Evolutionary conservation across 1,139 yeast species (phyloP), one percentile per base, ranked within the genome.

Genomic region (Yamadazyma kanchanaburiensis): DNA sequence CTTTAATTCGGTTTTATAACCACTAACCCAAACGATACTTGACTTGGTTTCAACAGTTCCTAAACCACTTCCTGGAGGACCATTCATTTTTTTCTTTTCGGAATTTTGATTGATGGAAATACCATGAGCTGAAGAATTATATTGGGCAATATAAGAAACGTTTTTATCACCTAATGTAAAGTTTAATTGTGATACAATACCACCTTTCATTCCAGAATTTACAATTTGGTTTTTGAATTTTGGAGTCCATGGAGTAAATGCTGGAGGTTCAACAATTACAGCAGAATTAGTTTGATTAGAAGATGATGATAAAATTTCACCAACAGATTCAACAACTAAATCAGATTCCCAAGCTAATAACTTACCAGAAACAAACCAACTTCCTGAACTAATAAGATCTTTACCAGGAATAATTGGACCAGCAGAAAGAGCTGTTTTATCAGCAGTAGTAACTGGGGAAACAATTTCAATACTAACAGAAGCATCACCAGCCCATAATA

Each of bases 401-500:
- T 29, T 30, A 21, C 33, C 39, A 22, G 32, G 36, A n/a, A 33
- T 21, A 16, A 44, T 38, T 19, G 48, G 46, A 24, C 40, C 42
- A 5, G 44, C 48, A 18, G 20, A 7, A n/a, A n/a, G n/a, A 16
- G 47, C 39, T 12, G 46, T 23, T 12, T 45, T 34, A 11, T 37
- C 34, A 15, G 42, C 46, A 22, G 39, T 33, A 16, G 49, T 11
- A 22, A 39, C 32, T 23, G 45, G 56, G 15, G 55, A 45, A 23
- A 46, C 49, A 15, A 53, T 51, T 28, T 42, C 49, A 23, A 55
- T 32, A 22, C 39, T 46, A 21, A 55, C 40, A 13, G 41, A 37
- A 19, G 47, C 40, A 17, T 31, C 44, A 27, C 37, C 49, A 19
- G 35, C 38, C 58, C 75, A 56, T 27, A 57, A 48, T 17, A 51